Evolutionary conservation across 208 protist genomes (phyloP).

Genomic region (Trypanosomatidae sp.): DNA sequence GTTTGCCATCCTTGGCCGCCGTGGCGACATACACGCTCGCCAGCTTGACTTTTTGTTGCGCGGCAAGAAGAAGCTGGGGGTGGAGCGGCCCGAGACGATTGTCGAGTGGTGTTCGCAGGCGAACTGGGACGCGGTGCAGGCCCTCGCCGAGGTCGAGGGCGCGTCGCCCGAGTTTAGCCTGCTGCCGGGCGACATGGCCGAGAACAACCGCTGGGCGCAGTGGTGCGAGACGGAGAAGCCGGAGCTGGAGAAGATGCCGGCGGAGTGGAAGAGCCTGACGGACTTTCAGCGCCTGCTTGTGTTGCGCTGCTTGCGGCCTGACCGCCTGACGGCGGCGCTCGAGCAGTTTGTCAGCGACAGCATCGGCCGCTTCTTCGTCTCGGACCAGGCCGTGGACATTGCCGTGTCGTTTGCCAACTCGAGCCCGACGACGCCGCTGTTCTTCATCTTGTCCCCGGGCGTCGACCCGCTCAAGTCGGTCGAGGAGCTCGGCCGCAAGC

Average conservation of each 20-base stretch:
- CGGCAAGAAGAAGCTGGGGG: conserved; percentile 81
- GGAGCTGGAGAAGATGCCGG: conserved; percentile 86
- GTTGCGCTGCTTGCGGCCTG: conserved; percentile 92
- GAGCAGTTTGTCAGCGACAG: conserved; percentile 86
- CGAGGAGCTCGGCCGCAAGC: conserved; percentile 90
- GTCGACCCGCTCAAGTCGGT: conserved; percentile 95
- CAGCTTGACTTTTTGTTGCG: conserved; percentile 93
- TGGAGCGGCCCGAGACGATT: conserved; percentile 81
- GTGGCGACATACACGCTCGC: conserved; percentile 68
- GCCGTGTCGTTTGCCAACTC: conserved; percentile 92
- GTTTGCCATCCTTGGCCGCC: conserved; percentile 85
- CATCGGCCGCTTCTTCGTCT: conserved; percentile 93
- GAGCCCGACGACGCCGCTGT: conserved; percentile 91
- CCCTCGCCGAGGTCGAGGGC: conserved; percentile 84
- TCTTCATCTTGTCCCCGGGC: conserved; percentile 99
- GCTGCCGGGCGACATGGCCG: conserved; percentile 80
- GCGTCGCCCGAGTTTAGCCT: conserved; percentile 77
- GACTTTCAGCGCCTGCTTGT: conserved; percentile 95
- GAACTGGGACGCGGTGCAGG: conserved; percentile 88
- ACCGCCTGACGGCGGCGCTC: conserved; percentile 93
- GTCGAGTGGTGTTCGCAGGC: conserved; percentile 86
- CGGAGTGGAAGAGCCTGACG: conserved; percentile 92
- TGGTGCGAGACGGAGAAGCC: conserved; percentile 89
- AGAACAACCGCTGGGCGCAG: conserved; percentile 88
- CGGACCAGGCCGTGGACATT: conserved; percentile 91